Evolutionary conservation across 169 alveolate species (phyloP), one percentile per base, ranked within the genome.

Genomic region (Besnoitia besnoiti): DNA sequence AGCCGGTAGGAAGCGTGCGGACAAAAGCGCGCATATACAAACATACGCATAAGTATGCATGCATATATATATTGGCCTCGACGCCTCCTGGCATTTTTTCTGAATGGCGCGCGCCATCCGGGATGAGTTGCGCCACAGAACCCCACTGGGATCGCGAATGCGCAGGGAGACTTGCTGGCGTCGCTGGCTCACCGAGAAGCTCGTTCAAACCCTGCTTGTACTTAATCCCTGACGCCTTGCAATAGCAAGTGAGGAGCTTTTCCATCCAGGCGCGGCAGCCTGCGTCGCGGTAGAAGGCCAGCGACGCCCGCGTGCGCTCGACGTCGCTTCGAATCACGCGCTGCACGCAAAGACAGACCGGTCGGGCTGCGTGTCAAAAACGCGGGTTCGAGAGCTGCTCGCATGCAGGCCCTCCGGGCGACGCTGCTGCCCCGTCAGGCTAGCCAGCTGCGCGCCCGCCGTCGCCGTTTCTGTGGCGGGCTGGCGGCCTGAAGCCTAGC

Each of bases 191-290:
- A 95, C 97, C 97, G 47, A 95, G 82, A 80, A 95, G 93, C 59
- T 95, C 97, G 85, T 95, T 95, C 85, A 95, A 94, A 90, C 97
- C 97, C 84, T 95, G 97, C 59, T 95, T 95, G 93, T 95, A 95
- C 91, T 93, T 92, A 61, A 95, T 59, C 46, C 85, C 94, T 35
- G 87, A 92, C 33, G 93, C 47, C 59, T 92, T 94, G 93, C 97
- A 95, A 85, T 94, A 95, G 82, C 79, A 92, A 8, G 95, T 95
- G 90, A 95, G 92, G 77, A 95, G 93, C 80, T 46, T 82, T 85
- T 92, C 95, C 92, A 92, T 92, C 92, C 75, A 49, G 47, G 55
- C 59, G 46, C 95, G 90, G 19, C 46, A 79, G 7, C 37, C 51
- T n/a, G 90, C 44, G 59, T 88, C 87, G n/a, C 91, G 76, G 51